These are phyloP conservation scores for Ophiostoma pallidulum DNA, from an alignment of 2,329 filamentous ascomycete genomes.

Conservation along the genomic window DNA sequence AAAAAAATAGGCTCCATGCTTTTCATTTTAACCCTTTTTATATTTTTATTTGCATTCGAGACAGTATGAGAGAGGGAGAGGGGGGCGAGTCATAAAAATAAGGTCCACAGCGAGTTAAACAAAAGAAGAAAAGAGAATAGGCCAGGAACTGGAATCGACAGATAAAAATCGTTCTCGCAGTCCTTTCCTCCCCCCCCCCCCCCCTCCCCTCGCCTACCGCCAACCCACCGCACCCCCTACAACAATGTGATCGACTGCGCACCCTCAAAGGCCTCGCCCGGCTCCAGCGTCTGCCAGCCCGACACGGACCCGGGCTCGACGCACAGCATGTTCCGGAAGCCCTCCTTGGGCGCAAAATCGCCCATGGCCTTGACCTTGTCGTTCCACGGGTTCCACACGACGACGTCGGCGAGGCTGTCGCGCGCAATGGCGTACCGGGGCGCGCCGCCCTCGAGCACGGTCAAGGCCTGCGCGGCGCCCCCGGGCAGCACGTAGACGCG, in stretches of 20 bases:
- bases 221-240: conserved; percentile 13
- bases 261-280: conserved; percentile 58
- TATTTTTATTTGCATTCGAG: no score
- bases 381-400: conserved; percentile 95
- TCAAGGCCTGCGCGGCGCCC: conserved; percentile 47
- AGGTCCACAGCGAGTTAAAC: no score
- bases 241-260: conserved; percentile 44
- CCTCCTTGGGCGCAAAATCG: conserved; percentile 83
- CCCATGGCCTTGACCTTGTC: conserved; percentile 73
- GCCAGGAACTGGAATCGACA: no score
- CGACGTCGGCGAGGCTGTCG: conserved; percentile 78
- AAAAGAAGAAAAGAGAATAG: no score
- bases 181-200: no score
- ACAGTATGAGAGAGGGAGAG: no score
- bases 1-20: no score
- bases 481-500: conserved; percentile 70
- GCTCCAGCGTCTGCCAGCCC: conserved; percentile 76
- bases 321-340: conserved; percentile 88
- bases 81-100: no score
- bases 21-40: no score
- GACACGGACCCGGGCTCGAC: conserved; percentile 81
- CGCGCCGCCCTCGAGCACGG: conserved; percentile 53
- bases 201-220: no score
- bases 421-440: conserved; percentile 64
- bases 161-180: no score